Conservation (phyloP, 441 rosid genomes). For the Jatropha multifida region DNA sequence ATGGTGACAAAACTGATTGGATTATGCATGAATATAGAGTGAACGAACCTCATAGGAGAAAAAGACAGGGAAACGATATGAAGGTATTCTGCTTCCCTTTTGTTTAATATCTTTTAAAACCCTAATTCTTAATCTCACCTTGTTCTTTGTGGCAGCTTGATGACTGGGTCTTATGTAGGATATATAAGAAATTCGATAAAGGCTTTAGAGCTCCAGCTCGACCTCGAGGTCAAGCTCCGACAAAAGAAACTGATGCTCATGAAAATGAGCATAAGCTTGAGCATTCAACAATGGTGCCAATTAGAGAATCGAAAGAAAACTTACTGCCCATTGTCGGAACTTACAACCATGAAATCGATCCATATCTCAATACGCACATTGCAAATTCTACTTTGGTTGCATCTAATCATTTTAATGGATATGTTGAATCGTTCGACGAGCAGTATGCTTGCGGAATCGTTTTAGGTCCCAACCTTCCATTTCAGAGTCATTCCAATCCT, state of each 20-base stretch:
- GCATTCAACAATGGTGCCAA: not conserved
- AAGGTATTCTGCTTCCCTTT: not conserved
- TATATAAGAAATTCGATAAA: conserved; percentile 2
- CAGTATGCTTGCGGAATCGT: too few relatives aligned
- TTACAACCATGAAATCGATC: not conserved
- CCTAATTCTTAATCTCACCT: not conserved
- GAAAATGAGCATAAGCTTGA: too few relatives aligned
- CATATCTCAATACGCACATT: not conserved
- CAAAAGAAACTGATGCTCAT: not conserved
- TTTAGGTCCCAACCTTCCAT: not conserved
- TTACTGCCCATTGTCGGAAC: not conserved
- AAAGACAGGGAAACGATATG: conserved; percentile 13
- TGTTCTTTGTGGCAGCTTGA: conserved; percentile 25
- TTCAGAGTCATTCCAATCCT: too few relatives aligned
- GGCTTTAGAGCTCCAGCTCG: not conserved
- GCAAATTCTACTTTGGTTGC: not conserved
- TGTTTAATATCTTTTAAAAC: too few relatives aligned
- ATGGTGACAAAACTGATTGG: conserved; percentile 75
- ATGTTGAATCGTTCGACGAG: too few relatives aligned
- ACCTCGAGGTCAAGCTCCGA: not conserved
- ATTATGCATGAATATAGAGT: conserved; percentile 85
- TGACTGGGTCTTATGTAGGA: conserved; percentile 30
- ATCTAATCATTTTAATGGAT: not conserved
- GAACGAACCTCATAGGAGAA: conserved; percentile 21
- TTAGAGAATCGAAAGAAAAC: not conserved